phyloP scores from a whole-genome alignment of 352 stramenopile genomes.

The Globisporangium barbulae region DNA sequence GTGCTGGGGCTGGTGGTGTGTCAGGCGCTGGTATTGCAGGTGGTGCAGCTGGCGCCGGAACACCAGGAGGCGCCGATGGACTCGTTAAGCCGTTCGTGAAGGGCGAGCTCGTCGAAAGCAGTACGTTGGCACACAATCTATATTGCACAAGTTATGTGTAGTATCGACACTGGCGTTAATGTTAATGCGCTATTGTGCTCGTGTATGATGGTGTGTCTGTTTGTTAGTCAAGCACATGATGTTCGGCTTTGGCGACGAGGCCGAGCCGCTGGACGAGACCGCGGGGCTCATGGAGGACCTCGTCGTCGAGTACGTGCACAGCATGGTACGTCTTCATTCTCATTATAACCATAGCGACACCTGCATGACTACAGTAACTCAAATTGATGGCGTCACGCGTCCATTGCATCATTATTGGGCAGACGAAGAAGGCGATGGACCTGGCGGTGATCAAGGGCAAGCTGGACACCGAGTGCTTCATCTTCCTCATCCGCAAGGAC shows the following conservation, averaged over 20 bases:
- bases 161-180: constrained; percentile 1
- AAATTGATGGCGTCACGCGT: background rate
- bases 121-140: constrained; percentile 34
- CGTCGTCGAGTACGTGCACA: constrained; percentile 75
- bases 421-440: constrained; percentile 88
- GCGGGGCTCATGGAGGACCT: constrained; percentile 85
- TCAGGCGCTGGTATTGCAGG: constrained; percentile 12
- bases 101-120: constrained; percentile 77
- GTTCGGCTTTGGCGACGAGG: constrained; percentile 82
- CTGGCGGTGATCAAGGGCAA: constrained; percentile 80
- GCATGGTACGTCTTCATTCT: constrained; percentile 51
- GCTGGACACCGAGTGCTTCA: constrained; percentile 86
- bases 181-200: background rate
- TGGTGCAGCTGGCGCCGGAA: constrained; percentile 14
- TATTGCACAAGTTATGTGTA: background rate
- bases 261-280: constrained; percentile 66
- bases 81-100: constrained; percentile 73
- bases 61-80: constrained; percentile 8
- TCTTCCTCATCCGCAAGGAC: constrained; percentile 87
- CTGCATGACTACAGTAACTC: background rate
- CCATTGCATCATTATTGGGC: background rate
- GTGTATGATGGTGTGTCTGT: background rate
- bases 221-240: constrained; percentile 86
- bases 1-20: constrained; percentile 1
- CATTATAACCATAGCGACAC: background rate